These are phyloP conservation scores for Trichoderma simmonsii DNA, from an alignment of 2,329 filamentous ascomycete species.

Conservation along the genomic window DNA sequence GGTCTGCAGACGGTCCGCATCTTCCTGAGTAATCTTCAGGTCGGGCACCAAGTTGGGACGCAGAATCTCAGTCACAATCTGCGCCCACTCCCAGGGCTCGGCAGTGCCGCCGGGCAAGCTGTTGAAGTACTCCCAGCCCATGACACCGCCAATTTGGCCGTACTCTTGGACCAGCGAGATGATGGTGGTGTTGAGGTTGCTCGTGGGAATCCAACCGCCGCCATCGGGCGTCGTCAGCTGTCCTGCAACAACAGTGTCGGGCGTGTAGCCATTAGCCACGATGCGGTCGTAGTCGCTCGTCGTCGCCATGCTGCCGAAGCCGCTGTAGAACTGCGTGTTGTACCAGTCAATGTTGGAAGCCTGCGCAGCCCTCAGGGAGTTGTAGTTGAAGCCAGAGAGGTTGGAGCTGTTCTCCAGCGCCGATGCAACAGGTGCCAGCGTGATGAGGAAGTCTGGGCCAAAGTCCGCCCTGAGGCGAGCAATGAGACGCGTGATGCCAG, in stretches of 20 bases:
- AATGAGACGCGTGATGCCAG: constrained; percentile 62
- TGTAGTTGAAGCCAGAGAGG: constrained; percentile 77
- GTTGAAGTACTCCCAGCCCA: constrained; percentile 94
- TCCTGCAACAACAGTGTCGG: constrained; percentile 70
- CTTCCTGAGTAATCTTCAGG: constrained; percentile 18
- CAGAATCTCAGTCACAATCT: constrained; percentile 27
- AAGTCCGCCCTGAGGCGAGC: constrained; percentile 65
- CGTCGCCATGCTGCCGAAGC: constrained; percentile 61
- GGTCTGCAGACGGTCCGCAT: constrained; percentile 18
- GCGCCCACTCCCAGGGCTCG: constrained; percentile 75
- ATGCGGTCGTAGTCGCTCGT: constrained; percentile 44
- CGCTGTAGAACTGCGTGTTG: constrained; percentile 86
- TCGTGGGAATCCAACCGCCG: constrained; percentile 41
- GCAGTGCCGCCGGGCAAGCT: constrained; percentile 44
- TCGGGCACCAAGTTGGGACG: constrained; percentile 23
- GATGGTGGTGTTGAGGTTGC: constrained; percentile 44
- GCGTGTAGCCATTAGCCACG: constrained; percentile 61
- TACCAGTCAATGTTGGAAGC: constrained; percentile 72
- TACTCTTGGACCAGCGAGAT: constrained; percentile 47
- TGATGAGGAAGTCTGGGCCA: constrained; percentile 66
- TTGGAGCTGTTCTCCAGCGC: constrained; percentile 59
- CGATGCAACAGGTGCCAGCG: constrained; percentile 74
- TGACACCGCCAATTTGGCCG: constrained; percentile 73
- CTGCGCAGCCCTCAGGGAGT: constrained; percentile 61
- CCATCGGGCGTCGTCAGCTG: constrained; percentile 72